Evolutionary conservation across 768 basidiomycete species (phyloP), one percentile per base, ranked within the genome.

Genomic region (Melanogaster broomeanus): DNA sequence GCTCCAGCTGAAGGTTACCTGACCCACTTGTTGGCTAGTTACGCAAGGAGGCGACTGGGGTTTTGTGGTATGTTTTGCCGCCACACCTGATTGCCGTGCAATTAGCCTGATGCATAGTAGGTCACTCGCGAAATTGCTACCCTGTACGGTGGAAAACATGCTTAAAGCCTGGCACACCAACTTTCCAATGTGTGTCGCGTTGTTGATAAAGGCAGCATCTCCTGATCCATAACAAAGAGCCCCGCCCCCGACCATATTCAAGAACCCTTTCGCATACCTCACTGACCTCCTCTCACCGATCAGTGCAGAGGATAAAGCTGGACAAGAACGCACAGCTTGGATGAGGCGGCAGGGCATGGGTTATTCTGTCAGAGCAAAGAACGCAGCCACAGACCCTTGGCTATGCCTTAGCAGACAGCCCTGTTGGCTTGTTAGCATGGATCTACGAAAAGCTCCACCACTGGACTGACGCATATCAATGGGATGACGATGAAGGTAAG

Each of bases 11-110:
- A 15, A 37, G 48, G 10, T 9, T 15, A 8, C 1, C 27, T 51
- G 24, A 11, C 49, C 10, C 19, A 16, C n/a, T 51, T 42, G 31
- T 45, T 22, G 42, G 16, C 33, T 25, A 75, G 76, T 76, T 1
- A 73, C 72, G 1, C 77, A 78, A 62, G 78, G 76, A 30, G 78
- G 78, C 9, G 78, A 80, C 55, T 78, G 73, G 77, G 78, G 79
- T 11, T 62, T 57, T 21, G 22, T 59, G 7, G 76, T 78, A 50
- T n/a, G 63, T 56, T 8, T n/a, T 8, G 7, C n/a, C n/a, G n/a
- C 35, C 24, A 13, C 31, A 24, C 16, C 12, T 24, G n/a, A 10
- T 30, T 35, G 19, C 15, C 48, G 21, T 33, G 27, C 12, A 38
- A 18, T 11, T 34, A 34, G 33, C 12, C 33, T 34, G 33, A 34